A percentile compares a stretch with the other conserved stretches of the same genome.
These are phyloP conservation scores for Monosiga brevicollis DNA, from an alignment of 78 protist genomes.

Conservation along the genomic window DNA sequence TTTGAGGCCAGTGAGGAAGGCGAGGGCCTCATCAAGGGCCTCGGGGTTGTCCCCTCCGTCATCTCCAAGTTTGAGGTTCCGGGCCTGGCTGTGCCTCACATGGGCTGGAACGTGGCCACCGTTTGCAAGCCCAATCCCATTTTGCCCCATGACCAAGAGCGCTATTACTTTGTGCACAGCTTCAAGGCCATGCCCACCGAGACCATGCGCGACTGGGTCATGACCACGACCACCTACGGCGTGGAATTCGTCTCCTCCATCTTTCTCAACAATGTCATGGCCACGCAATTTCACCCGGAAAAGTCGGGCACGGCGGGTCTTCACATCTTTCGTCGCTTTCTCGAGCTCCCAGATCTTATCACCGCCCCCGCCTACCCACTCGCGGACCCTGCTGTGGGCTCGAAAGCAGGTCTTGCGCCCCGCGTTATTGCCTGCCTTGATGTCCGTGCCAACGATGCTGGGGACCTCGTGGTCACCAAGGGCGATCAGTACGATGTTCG, in stretches of 20 bases:
- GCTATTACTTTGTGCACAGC: constrained; percentile 54
- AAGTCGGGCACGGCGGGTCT: constrained; percentile 46
- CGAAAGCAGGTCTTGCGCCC: background rate
- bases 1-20: constrained; percentile 42
- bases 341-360: too few species aligned
- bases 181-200: constrained; percentile 15
- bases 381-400: background rate
- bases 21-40: constrained; percentile 43
- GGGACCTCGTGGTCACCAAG: constrained; percentile 72
- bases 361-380: background rate
- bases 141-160: too few species aligned
- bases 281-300: constrained; percentile 69
- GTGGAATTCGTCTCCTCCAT: constrained; percentile 21
- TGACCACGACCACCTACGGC: constrained; percentile 29
- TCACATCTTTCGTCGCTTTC: constrained; percentile 2
- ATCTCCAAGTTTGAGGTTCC: constrained; percentile 8
- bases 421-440: constrained; percentile 61
- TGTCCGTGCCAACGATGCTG: constrained; percentile 64
- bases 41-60: constrained; percentile 38
- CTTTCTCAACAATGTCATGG: constrained; percentile 20
- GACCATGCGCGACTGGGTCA: constrained; percentile 21
- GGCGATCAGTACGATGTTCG: constrained; percentile 60
- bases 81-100: constrained; percentile 49
- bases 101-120: constrained; percentile 52
- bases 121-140: too few species aligned